Percentiles rank a stretch among this genome's conserved stretches.
Evolutionary conservation across 2,329 filamentous ascomycete species (phyloP).

Genomic region (Beauveria caledonica): DNA sequence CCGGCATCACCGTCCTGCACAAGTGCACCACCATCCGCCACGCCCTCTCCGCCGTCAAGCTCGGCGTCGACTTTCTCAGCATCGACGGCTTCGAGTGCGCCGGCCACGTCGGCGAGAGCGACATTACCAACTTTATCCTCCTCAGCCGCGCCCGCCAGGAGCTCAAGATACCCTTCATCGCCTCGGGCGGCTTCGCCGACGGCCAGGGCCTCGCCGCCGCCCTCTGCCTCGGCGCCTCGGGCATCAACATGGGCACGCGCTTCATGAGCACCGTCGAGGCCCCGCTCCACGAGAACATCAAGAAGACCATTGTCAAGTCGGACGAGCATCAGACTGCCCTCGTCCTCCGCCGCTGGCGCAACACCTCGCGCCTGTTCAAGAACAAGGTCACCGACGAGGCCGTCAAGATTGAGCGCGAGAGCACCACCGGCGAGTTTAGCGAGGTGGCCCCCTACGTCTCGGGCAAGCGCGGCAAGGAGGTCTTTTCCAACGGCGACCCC

Average conservation of each 20-base stretch:
- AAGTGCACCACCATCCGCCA: slow-evolving; percentile 97
- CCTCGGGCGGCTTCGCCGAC: slow-evolving; percentile 91
- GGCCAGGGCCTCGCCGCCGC: slow-evolving; percentile 89
- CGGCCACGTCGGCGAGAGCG: slow-evolving; percentile 76
- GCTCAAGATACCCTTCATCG: slow-evolving; percentile 84
- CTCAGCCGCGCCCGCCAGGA: slow-evolving; percentile 77
- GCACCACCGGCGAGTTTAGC: slow-evolving; percentile 75
- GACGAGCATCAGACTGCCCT: slow-evolving; percentile 88
- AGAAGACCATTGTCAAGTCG: slow-evolving; percentile 81
- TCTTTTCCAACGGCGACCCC: slow-evolving; percentile 85
- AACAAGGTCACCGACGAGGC: slow-evolving; percentile 83
- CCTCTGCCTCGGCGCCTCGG: slow-evolving; percentile 79
- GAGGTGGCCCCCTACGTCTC: slow-evolving; percentile 83
- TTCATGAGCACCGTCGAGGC: slow-evolving; percentile 96
- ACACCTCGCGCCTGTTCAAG: slow-evolving; percentile 79
- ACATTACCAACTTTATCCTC: slow-evolving; percentile 86
- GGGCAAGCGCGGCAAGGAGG: slow-evolving; percentile 82
- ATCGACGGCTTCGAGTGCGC: slow-evolving; percentile 99
- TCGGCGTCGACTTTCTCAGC: slow-evolving; percentile 91
- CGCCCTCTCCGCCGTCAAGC: slow-evolving; percentile 81
- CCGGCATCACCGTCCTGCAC: slow-evolving; percentile 74
- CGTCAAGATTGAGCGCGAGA: slow-evolving; percentile 74
- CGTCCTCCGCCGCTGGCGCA: slow-evolving; percentile 83
- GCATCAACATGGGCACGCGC: slow-evolving; percentile 96
- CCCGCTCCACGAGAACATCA: slow-evolving; percentile 88